Evolutionary conservation across 2,329 filamentous ascomycete genomes (phyloP).

Genomic region (Exophiala lecanii-corni): DNA sequence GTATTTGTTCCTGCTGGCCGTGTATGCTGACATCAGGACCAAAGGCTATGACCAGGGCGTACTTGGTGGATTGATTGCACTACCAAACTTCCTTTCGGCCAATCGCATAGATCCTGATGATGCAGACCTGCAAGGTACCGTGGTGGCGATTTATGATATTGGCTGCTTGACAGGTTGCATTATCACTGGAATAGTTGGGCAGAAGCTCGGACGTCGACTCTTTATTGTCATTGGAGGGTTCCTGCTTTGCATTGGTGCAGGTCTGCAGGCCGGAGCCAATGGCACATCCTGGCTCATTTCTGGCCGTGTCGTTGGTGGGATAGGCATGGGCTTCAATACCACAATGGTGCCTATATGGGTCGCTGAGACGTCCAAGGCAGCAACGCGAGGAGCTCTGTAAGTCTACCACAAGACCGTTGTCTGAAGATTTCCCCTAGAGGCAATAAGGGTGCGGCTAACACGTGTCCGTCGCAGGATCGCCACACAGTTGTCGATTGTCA

Average conservation of each 20-base stretch:
- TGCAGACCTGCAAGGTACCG: conserved; percentile 45
- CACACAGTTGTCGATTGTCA: conserved; percentile 13
- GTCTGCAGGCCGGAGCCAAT: conserved; percentile 33
- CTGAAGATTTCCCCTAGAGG: too few relatives aligned
- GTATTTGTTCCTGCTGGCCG: too few relatives aligned
- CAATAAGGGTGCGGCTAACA: too few relatives aligned
- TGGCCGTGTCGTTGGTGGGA: conserved; percentile 9
- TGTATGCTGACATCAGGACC: too few relatives aligned
- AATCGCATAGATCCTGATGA: conserved; percentile 28
- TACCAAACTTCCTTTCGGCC: conserved; percentile 40
- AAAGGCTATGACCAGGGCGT: conserved; percentile 17
- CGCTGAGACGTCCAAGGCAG: not conserved
- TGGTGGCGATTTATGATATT: conserved; percentile 47
- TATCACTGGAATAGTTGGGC: conserved; percentile 34
- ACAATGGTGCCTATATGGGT: not conserved
- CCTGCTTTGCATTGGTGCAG: conserved; percentile 44
- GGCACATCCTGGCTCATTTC: conserved; percentile 22
- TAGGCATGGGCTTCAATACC: conserved; percentile 3
- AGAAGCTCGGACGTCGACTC: conserved; percentile 35
- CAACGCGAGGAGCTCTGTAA: conserved; percentile 5
- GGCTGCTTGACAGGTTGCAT: conserved; percentile 37
- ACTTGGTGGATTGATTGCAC: conserved; percentile 48
- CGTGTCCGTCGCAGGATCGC: conserved; percentile 14
- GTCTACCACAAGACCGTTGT: conserved; percentile 9
- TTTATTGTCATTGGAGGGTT: conserved; percentile 55